These are phyloP conservation scores for Ramaria rubella DNA, from an alignment of 768 basidiomycete species.

Conservation along the genomic window DNA sequence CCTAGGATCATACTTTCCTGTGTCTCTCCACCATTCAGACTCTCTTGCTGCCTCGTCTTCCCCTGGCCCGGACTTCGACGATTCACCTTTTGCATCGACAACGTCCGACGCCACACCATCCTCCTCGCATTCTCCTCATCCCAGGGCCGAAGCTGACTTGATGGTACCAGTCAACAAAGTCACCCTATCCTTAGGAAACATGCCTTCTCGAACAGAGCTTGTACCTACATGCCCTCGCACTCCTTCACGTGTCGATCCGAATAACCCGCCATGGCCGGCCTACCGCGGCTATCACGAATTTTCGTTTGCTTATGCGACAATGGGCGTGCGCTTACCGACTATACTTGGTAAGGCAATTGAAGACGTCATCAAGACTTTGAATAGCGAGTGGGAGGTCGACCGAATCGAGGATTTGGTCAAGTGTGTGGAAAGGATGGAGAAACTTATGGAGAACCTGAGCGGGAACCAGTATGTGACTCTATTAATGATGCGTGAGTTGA, in stretches of 20 bases:
- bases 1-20: background rate
- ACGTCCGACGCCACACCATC: background rate
- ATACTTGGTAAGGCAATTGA: constrained; percentile 95
- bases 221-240: constrained; percentile 69
- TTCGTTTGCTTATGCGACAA: constrained; percentile 86
- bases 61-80: background rate
- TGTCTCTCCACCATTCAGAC: background rate
- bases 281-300: constrained; percentile 78
- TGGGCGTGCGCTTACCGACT: constrained; percentile 93
- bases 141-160: background rate
- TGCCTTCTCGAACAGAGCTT: constrained; percentile 67
- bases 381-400: constrained; percentile 79
- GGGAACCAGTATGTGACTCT: constrained; percentile 37
- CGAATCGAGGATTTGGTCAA: constrained; percentile 74
- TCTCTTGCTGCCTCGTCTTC: background rate
- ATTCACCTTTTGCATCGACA: background rate
- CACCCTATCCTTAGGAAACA: constrained; percentile 65
- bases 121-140: background rate
- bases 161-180: constrained; percentile 31
- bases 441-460: constrained; percentile 81
- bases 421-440: constrained; percentile 86
- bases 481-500: background rate
- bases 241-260: constrained; percentile 42
- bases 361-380: constrained; percentile 82
- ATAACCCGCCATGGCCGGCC: constrained; percentile 38